A percentile compares a stretch with the other conserved stretches of the same genome.
phyloP scores from a whole-genome alignment of 2,329 filamentous ascomycete genomes.

The Didymella pomorum region DNA sequence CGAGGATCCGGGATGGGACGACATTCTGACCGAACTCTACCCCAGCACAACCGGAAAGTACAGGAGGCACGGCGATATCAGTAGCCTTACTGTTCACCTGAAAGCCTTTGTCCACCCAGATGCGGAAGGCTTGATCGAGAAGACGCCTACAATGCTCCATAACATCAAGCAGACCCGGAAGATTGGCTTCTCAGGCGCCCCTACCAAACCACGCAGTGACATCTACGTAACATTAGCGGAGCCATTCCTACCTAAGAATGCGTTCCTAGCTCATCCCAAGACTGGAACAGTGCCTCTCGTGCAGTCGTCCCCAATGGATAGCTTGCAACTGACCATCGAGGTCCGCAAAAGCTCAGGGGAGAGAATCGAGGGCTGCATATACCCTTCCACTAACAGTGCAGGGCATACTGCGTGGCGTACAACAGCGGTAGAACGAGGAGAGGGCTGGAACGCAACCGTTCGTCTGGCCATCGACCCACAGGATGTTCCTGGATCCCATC shows the following conservation, averaged over 20 bases:
- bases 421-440: constrained; percentile 77
- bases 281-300: constrained; percentile 81
- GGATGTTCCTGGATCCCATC: constrained; percentile 82
- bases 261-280: constrained; percentile 72
- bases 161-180: constrained; percentile 82
- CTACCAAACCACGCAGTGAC: constrained; percentile 86
- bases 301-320: constrained; percentile 69
- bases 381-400: constrained; percentile 80
- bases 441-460: constrained; percentile 88
- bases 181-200: constrained; percentile 92
- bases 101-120: constrained; percentile 80
- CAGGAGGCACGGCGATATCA: constrained; percentile 74
- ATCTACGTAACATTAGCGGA: constrained; percentile 90
- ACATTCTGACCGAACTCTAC: constrained; percentile 69
- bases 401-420: constrained; percentile 89
- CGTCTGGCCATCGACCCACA: constrained; percentile 79
- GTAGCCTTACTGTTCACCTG: constrained; percentile 80
- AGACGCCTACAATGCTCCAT: constrained; percentile 86
- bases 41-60: constrained; percentile 77
- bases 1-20: constrained; percentile 73
- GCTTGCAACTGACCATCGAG: constrained; percentile 88
- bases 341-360: constrained; percentile 81
- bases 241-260: constrained; percentile 75
- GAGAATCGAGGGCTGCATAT: constrained; percentile 87
- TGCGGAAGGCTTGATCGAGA: constrained; percentile 80